Base-by-base conservation (phyloP, 805 yeast genomes). In the Ogataea zsoltii region DNA sequence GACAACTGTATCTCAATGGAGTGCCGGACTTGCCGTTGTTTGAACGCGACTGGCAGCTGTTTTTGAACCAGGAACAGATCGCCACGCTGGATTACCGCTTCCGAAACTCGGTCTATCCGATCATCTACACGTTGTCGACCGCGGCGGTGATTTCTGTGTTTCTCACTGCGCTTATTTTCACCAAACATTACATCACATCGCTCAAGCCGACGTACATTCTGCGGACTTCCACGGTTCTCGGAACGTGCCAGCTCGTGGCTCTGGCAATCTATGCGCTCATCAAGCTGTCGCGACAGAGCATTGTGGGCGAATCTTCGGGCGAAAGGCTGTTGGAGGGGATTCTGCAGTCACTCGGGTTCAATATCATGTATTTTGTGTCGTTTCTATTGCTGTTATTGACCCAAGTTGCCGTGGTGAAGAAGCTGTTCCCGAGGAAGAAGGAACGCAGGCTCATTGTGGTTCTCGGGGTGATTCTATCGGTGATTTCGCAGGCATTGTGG, bases 391-490 rank as follows among this genome's bases (percentile, higher is more conserved):
- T 84, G 19, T 85, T 82, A 55, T 64, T 85, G 25, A 77, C 84
- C 41, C 91, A 86, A 61, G 88, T 85, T 1, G 88, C 83, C 56
- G 80, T 85, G 28, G 71, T 83, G 4, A 82, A 82, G 77, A 69
- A 89, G 43, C 61, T 85, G 23, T 85, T 85, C 54, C 76, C 79
- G 43, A 70, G 95, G 41, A 83, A 76, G 36, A 76, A 75, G 45
- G 96, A 88, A 62, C 83, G 82, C 56, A 69, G 88, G 44, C 66
- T 80, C 28, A 74, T 84, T 6, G 75, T 86, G 36, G 66, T 76
- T 39, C 66, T 78, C 16, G 95, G 96, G 0, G 66, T 77, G 0
- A 47, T 72, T 0, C 65, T 85, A 3, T 71, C 82, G 2, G 42
- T 77, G 1, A 62, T 77, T 6, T 75, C 89, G 0, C 89, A 86